These are phyloP conservation scores for Takakia lepidozioides DNA, from an alignment of 225 moss, liverwort and hornwort species.

Conservation along the genomic window DNA sequence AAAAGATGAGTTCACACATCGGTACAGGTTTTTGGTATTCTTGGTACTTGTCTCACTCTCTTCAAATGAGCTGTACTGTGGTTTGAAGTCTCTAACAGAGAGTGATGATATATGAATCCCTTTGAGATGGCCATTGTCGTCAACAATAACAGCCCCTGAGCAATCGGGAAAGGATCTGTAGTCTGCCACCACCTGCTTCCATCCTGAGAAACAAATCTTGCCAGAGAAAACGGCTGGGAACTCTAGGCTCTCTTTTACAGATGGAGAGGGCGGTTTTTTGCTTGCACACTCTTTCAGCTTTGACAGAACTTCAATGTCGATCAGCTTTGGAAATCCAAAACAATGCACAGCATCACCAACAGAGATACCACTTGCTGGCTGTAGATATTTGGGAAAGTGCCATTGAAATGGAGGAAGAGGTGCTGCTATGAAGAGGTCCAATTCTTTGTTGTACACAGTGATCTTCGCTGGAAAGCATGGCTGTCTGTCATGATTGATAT, in stretches of 20 bases:
- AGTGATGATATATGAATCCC: constrained; percentile 38
- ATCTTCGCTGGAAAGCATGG: constrained; percentile 38
- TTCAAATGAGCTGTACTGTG: constrained; percentile 1
- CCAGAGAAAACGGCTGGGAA: constrained; percentile 35
- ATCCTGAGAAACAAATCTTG: constrained; percentile 28
- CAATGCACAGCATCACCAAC: constrained; percentile 36
- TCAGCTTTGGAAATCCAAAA: constrained; percentile 25
- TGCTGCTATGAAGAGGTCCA: constrained; percentile 21
- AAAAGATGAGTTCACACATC: constrained; percentile 20
- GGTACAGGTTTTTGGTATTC: constrained; percentile 6
- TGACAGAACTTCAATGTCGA: constrained; percentile 5
- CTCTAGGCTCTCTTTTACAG: constrained; percentile 6
- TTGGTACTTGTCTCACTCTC: background rate
- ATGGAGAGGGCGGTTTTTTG: too few species aligned
- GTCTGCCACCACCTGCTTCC: constrained; percentile 43
- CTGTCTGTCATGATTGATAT: constrained; percentile 32
- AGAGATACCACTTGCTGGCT: constrained; percentile 22
- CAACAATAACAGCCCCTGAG: constrained; percentile 29
- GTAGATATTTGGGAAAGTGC: constrained; percentile 22
- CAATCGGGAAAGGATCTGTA: constrained; percentile 22
- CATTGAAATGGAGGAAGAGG: constrained; percentile 25
- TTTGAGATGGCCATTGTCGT: constrained; percentile 25
- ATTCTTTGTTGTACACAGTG: constrained; percentile 16
- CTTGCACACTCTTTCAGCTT: background rate
- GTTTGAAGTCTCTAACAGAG: background rate